These are phyloP conservation scores for Camellia sinensis DNA, from an alignment of 148 eudicot genomes.

Conservation along the genomic window DNA sequence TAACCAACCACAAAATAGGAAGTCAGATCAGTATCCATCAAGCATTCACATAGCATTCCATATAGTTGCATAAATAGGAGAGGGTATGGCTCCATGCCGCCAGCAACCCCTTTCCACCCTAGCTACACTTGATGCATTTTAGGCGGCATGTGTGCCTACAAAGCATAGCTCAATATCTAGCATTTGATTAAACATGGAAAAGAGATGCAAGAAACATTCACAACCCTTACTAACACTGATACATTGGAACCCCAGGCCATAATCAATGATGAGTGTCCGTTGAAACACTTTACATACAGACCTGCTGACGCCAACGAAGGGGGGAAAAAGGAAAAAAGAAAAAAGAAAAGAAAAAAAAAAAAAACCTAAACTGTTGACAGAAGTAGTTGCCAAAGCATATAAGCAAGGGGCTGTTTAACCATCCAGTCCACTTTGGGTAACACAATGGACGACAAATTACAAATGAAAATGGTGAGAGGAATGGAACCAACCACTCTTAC, in stretches of 20 bases:
- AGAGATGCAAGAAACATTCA: not conserved
- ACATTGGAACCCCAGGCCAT: not conserved
- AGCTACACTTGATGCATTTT: not conserved
- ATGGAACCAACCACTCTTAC: conserved; percentile 5
- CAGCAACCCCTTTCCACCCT: not conserved
- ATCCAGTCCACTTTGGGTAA: not conserved
- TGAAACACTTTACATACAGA: not conserved
- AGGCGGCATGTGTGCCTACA: not conserved
- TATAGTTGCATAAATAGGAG: not conserved
- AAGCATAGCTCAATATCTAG: not conserved
- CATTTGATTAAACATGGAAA: not conserved
- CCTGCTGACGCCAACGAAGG: too few species aligned
- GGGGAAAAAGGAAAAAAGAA: too few species aligned
- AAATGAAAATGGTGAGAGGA: not conserved
- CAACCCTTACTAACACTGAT: not conserved
- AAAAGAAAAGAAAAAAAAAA: too few species aligned
- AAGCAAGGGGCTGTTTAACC: not conserved
- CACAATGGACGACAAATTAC: not conserved
- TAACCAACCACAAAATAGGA: conserved; percentile 1
- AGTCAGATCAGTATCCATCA: not conserved
- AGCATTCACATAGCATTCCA: not conserved
- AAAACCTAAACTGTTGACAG: not conserved
- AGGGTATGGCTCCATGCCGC: not conserved
- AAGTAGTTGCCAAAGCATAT: not conserved
- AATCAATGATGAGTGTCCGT: not conserved